A percentile compares a stretch with the other conserved stretches of the same genome.
Evolutionary conservation across 2,329 filamentous ascomycete species (phyloP).

Genomic region (Claviceps monticola): DNA sequence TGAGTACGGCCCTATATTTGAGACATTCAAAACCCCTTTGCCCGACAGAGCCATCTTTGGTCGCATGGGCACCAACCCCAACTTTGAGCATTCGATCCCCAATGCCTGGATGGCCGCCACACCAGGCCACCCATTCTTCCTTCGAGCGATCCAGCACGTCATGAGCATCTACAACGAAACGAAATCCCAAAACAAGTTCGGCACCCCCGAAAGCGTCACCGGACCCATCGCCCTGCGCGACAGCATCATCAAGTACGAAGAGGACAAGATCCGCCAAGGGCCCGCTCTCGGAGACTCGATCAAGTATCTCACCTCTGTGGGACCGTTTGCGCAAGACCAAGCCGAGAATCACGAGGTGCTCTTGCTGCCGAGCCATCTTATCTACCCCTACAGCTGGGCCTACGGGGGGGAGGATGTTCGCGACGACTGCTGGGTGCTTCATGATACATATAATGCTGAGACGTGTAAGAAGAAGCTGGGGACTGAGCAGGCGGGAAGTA

Average conservation of each 20-base stretch:
- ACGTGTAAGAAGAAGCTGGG: constrained; percentile 11
- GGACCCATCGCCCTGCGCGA: not conserved
- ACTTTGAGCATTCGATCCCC: constrained; percentile 19
- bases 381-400: constrained; percentile 16
- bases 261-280: not conserved
- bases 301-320: not conserved
- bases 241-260: not conserved
- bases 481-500: constrained; percentile 10
- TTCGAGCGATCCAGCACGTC: constrained; percentile 10
- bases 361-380: constrained; percentile 10
- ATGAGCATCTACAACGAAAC: not conserved
- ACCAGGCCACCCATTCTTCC: constrained; percentile 20
- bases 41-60: constrained; percentile 14
- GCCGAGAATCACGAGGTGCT: constrained; percentile 8
- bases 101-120: constrained; percentile 24
- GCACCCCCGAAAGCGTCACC: not conserved
- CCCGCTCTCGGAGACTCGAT: not conserved
- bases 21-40: not conserved
- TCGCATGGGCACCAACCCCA: constrained; percentile 17
- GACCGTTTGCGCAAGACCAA: not conserved
- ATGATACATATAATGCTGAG: constrained; percentile 7
- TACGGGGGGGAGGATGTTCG: constrained; percentile 6
- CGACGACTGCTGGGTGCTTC: constrained; percentile 11
- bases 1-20: not conserved
- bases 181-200: no score